Conservation (phyloP, 2,329 filamentous ascomycete genomes). For the Metarhizium brunneum region DNA sequence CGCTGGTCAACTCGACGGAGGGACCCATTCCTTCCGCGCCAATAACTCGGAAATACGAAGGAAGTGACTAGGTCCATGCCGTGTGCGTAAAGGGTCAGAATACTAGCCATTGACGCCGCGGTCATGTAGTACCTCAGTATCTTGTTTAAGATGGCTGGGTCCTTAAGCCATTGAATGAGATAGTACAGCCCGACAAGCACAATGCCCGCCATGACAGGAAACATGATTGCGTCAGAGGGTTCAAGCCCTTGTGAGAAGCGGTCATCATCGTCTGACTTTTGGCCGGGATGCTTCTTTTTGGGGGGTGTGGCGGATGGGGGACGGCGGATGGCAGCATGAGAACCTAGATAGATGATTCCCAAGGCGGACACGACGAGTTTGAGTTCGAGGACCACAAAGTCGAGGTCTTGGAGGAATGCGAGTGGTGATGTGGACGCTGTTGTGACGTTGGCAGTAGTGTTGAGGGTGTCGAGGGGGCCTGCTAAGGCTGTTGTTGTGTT, state of each 20-base stretch:
- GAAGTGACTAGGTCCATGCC: constrained; percentile 52
- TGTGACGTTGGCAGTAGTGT: constrained; percentile 18
- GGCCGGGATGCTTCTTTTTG: constrained; percentile 27
- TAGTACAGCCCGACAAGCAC: constrained; percentile 74
- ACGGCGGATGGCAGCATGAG: constrained; percentile 75
- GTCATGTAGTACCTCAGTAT: constrained; percentile 80
- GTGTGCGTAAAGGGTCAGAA: constrained; percentile 68
- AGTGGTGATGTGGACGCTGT: constrained; percentile 16
- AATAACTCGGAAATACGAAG: constrained; percentile 65
- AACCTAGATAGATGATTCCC: constrained; percentile 74
- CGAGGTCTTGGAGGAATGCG: constrained; percentile 22
- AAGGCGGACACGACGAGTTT: constrained; percentile 56
- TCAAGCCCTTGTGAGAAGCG: constrained; percentile 40
- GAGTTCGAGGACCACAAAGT: constrained; percentile 35
- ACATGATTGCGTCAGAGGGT: constrained; percentile 72
- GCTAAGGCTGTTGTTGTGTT: constrained; percentile 13
- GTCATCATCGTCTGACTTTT: constrained; percentile 34
- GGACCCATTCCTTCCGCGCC: constrained; percentile 36
- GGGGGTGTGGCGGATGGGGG: constrained; percentile 67
- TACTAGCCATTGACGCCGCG: constrained; percentile 65
- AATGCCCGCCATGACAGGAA: constrained; percentile 67
- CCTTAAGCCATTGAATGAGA: constrained; percentile 79
- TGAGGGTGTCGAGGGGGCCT: constrained; percentile 19
- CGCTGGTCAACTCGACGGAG: constrained; percentile 37
- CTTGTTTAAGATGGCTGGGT: constrained; percentile 72